A percentile compares a stretch with the other conserved stretches of the same genome.
These are phyloP conservation scores for Jasminum sambac DNA, from an alignment of 257 asterid species.

Conservation along the genomic window DNA sequence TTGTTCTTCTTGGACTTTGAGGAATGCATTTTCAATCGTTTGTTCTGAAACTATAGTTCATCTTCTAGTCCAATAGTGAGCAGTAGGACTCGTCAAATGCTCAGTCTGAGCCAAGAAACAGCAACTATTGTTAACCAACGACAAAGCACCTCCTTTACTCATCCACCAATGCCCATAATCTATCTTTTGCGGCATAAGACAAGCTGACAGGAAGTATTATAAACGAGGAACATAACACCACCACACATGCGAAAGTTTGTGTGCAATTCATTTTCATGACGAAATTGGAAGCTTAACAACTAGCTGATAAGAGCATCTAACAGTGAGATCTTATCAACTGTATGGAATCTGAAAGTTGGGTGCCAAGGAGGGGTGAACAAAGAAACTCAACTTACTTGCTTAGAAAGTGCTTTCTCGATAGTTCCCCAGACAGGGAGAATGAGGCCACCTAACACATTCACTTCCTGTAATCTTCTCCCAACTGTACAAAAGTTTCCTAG, in stretches of 20 bases:
- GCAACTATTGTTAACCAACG: not conserved
- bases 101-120: not conserved
- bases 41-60: not conserved
- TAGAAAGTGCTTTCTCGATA: slow-evolving; percentile 84
- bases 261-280: not conserved
- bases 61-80: not conserved
- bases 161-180: not conserved
- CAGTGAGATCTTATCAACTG: not conserved
- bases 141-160: not conserved
- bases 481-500: slow-evolving; percentile 80
- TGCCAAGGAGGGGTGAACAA: not conserved
- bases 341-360: not conserved
- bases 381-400: slow-evolving; percentile 56
- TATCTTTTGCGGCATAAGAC: not conserved
- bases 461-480: slow-evolving; percentile 94
- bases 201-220: not conserved
- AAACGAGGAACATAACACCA: not conserved
- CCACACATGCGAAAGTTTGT: not conserved
- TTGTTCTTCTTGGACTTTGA: not conserved
- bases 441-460: slow-evolving; percentile 90
- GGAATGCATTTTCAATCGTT: not conserved
- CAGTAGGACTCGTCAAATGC: not conserved
- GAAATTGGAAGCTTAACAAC: not conserved
- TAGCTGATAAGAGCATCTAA: not conserved
- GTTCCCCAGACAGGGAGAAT: slow-evolving; percentile 99